Conservation (phyloP, 2,329 filamentous ascomycete genomes). For the Camillea tinctor region DNA sequence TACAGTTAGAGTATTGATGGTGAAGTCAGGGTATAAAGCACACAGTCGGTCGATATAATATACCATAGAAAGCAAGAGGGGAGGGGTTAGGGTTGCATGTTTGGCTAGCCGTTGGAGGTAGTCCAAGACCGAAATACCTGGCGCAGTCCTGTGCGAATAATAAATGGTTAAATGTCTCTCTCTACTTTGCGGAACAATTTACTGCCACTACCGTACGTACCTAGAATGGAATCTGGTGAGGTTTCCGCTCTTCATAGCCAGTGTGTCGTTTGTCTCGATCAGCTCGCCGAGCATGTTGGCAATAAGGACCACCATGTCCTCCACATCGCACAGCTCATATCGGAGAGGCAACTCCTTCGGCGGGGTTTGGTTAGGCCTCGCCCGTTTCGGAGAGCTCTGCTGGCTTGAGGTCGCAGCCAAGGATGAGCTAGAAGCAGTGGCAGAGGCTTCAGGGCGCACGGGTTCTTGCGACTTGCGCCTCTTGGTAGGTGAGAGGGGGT, state of each 20-base stretch:
- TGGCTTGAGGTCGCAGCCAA: conserved; percentile 32
- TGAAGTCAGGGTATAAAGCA: conserved; percentile 88
- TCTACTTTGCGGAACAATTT: neutral
- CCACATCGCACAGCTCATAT: conserved; percentile 80
- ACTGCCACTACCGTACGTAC: conserved; percentile 51
- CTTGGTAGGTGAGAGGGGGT: conserved; percentile 39
- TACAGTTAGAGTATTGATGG: conserved; percentile 92
- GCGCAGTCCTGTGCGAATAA: conserved; percentile 53
- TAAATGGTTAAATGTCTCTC: conserved; percentile 13
- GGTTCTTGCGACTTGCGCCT: conserved; percentile 45
- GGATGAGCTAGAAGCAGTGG: too few relatives aligned
- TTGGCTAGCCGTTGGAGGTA: conserved; percentile 91
- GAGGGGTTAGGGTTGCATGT: conserved; percentile 89
- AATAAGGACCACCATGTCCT: conserved; percentile 87
- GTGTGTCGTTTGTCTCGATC: conserved; percentile 86
- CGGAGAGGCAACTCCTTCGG: conserved; percentile 63
- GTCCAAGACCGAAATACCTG: conserved; percentile 90
- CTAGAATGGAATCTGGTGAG: conserved; percentile 94
- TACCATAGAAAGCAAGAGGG: conserved; percentile 96
- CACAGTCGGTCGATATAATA: conserved; percentile 98
- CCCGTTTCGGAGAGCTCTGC: conserved; percentile 49
- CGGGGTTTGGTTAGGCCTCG: conserved; percentile 48
- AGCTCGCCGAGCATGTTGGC: conserved; percentile 94
- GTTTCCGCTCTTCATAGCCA: conserved; percentile 80
- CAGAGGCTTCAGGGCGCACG: conserved; percentile 26